Base-by-base conservation (phyloP, 371 early-diverging fungal species). In the Mortierella sp. region DNA sequence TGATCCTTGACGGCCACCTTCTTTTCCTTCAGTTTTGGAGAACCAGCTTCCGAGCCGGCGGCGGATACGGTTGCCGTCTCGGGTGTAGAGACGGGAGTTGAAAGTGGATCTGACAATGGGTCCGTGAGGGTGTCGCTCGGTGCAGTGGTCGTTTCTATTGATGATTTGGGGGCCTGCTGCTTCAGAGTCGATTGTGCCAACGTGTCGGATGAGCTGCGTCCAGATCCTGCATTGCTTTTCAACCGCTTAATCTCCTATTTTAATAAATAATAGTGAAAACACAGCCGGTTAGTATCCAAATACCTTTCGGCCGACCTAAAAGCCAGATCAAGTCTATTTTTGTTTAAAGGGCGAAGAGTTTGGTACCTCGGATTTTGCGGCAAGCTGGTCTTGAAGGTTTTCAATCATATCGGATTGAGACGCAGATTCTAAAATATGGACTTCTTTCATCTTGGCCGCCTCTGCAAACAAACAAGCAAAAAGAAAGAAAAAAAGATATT, bases 321-420 rank as follows among this genome's bases (percentile, higher is more conserved):
- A n/a, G n/a, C n/a, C n/a, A n/a, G n/a, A n/a, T n/a, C n/a, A n/a
- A 16, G 9, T 46, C 16, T 46, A 12, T 46, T 46, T 46, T 46
- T 46, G 46, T 46, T 46, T 46, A 37, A 9, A 9, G 37, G 37
- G 37, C 5, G 37, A 37, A 9, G 37, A 9, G 37, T 5, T 37
- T 37, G 3, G 6, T 77, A 77, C 77, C 68, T 71, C 57, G n/a
- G 68, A 29, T 52, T 72, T 77, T 15, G 72, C 18, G 0, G 63
- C 69, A 23, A 77, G 72, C 44, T 77, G 77, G 11, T 72, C 77
- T 63, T 77, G 77, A 25, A 77, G 69, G 19, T 72, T 77, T 56
- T 77, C 77, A 45, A 77, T 77, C 72, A 72, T 72, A 50, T 77
- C 69, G 26, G 77, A 72, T 44, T 72, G 77, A 11, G 77, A 77